A percentile compares a stretch with the other conserved stretches of the same genome.
Conservation (phyloP, 306 rosid genomes). For the Styphnolobium japonicum region DNA sequence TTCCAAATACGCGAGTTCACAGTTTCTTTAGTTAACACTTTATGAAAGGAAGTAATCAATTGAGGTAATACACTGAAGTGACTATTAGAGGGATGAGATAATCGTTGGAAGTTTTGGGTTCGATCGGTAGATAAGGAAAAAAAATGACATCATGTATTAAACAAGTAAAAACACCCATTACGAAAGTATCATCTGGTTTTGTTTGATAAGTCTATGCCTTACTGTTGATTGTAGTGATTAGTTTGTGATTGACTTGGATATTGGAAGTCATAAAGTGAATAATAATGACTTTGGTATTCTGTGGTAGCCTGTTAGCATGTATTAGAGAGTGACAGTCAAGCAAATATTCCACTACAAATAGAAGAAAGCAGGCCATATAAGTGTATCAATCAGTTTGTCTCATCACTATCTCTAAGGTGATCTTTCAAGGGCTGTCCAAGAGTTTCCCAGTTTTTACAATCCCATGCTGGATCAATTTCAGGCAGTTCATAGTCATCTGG, state of each 20-base stretch:
- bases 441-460: constrained; percentile 55
- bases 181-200: not conserved
- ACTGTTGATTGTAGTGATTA: not conserved
- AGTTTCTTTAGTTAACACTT: too few species aligned
- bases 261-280: not conserved
- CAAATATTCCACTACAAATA: constrained; percentile 3
- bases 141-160: not conserved
- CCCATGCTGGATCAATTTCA: constrained; percentile 71
- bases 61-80: too few species aligned
- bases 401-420: constrained; percentile 72
- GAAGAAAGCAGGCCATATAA: not conserved
- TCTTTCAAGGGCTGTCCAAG: constrained; percentile 66
- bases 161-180: not conserved
- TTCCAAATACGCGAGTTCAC: too few species aligned
- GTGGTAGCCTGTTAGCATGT: constrained; percentile 4
- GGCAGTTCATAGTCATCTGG: constrained; percentile 86
- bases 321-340: constrained; percentile 2
- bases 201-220: not conserved
- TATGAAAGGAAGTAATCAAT: too few species aligned
- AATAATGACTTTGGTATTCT: not conserved
- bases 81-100: too few species aligned
- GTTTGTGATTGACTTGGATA: not conserved
- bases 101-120: too few species aligned
- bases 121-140: too few species aligned
- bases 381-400: constrained; percentile 38